Evolutionary conservation across 176 grass and related monocot species (phyloP), one percentile per base, ranked within the genome.

Genomic region (Eleusine indica): DNA sequence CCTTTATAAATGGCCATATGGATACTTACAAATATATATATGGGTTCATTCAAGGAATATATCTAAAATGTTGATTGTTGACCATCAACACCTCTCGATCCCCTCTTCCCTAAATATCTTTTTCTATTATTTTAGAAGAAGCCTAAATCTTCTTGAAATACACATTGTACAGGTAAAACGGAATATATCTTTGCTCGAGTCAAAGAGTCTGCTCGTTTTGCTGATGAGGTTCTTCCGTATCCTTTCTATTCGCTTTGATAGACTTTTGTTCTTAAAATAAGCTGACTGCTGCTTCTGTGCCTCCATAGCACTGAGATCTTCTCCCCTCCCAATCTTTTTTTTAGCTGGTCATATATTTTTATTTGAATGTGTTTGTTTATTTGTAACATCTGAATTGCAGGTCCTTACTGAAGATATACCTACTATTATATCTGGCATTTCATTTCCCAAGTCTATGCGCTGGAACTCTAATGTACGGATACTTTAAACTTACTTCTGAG

Each of bases 361-460:
- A 35, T 4, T 12, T 51, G 48, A 51, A 51, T 13, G 48, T 53
- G 13, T 62, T 7, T 7, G 17, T 35, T 11, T 25, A 62, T 25
- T 3, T 25, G n/a, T 62, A 78, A 14, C 68, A 67, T 80, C 66
- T 70, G 19, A 68, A 82, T 71, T 61, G 30, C 87, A 98, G 95
- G 95, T 95, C 60, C 73, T 98, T 82, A 29, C 83, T 54, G 91
- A 95, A 87, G 87, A 95, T 86, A 70, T 98, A 70, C 89, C 93
- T 44, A 85, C 25, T 76, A 74, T 98, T 84, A 72, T 98, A 84
- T 74, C 91, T 85, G 85, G 82, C 39, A 90, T 98, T 82, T 95
- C 93, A 73, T 98, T 98, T 91, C 61, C 96, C 83, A 98, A 98
- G 85, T 98, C 96, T n/a, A 98, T 98, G 96, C 90, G 93, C 58